Evolutionary conservation across 176 grass and related monocot species (phyloP).

Genomic region (Cenchrus fungigraminus): DNA sequence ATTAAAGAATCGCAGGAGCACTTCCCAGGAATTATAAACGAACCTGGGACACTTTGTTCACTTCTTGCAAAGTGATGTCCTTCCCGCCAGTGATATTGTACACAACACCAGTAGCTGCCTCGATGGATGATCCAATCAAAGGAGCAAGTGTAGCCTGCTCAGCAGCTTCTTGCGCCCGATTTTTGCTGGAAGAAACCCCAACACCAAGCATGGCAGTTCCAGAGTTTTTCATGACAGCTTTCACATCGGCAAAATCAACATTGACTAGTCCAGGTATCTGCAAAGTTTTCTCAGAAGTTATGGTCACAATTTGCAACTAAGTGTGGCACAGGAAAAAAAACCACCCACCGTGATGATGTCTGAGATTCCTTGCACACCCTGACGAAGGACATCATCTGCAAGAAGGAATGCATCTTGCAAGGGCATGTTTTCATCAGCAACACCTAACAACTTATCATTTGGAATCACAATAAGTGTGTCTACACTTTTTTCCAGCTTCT

Average conservation of each 20-base stretch:
- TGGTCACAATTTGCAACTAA: background rate
- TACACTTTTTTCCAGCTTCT: conserved; percentile 89
- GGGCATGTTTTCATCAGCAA: conserved; percentile 90
- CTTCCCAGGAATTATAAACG: background rate
- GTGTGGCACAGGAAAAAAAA: background rate
- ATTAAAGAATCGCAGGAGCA: background rate
- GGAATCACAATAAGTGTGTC: conserved; percentile 97
- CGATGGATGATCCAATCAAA: conserved; percentile 93
- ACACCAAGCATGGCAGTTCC: conserved; percentile 95
- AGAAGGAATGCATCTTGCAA: conserved; percentile 97
- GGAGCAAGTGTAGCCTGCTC: conserved; percentile 96
- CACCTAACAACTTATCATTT: conserved; percentile 82
- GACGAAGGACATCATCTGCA: conserved; percentile 93
- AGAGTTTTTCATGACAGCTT: conserved; percentile 94
- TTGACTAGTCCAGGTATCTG: conserved; percentile 97
- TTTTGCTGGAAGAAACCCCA: conserved; percentile 93
- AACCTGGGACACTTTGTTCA: conserved; percentile 97
- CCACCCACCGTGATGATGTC: conserved; percentile 87
- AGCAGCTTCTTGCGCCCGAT: conserved; percentile 91
- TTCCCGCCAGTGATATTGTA: conserved; percentile 97
- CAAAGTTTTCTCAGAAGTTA: conserved; percentile 11
- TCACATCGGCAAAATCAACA: conserved; percentile 99
- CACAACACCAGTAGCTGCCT: conserved; percentile 87
- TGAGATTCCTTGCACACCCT: conserved; percentile 98
- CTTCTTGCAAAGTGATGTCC: conserved; percentile 97